phyloP scores from a whole-genome alignment of 2,329 filamentous ascomycete genomes.

The Elsinoe ampelina region DNA sequence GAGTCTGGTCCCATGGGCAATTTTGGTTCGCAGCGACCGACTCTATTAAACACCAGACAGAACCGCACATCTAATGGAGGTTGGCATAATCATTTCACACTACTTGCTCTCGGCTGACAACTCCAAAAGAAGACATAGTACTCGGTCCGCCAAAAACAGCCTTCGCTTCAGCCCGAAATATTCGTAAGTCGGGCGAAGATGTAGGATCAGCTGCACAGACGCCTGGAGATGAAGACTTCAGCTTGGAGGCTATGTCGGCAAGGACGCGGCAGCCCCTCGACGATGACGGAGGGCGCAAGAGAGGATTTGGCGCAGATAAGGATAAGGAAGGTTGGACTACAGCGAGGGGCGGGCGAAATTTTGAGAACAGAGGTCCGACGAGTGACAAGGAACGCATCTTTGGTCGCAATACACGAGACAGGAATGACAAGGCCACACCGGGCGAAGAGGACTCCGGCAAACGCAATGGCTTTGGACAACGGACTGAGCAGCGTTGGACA shows the following conservation, averaged over 20 bases:
- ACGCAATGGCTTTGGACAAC: constrained; percentile 57
- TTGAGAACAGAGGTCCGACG: constrained; percentile 52
- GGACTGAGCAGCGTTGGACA: constrained; percentile 60
- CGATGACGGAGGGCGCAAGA: constrained; percentile 28
- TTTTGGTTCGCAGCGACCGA: constrained; percentile 27
- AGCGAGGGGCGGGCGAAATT: constrained; percentile 56
- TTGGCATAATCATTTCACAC: constrained; percentile 1
- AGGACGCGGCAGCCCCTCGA: constrained; percentile 26
- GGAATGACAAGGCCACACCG: constrained; percentile 33
- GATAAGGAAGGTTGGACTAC: constrained; percentile 64
- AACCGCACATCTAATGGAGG: constrained; percentile 12
- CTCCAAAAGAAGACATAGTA: constrained; percentile 67
- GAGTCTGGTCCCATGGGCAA: constrained; percentile 28
- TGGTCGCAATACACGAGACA: constrained; percentile 42
- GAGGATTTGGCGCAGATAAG: constrained; percentile 18
- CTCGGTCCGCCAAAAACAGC: constrained; percentile 75
- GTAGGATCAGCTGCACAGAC: constrained; percentile 28
- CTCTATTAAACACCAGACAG: constrained; percentile 23
- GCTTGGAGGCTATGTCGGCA: constrained; percentile 28
- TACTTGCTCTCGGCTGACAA: constrained; percentile 20
- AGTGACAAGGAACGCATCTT: constrained; percentile 47
- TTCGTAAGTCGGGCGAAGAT: constrained; percentile 28
- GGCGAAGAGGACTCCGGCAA: constrained; percentile 43
- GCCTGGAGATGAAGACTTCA: constrained; percentile 29
- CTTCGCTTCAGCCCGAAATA: constrained; percentile 66